Base-by-base conservation (phyloP, 768 basidiomycete species). In the Podaxis rugospora region DNA sequence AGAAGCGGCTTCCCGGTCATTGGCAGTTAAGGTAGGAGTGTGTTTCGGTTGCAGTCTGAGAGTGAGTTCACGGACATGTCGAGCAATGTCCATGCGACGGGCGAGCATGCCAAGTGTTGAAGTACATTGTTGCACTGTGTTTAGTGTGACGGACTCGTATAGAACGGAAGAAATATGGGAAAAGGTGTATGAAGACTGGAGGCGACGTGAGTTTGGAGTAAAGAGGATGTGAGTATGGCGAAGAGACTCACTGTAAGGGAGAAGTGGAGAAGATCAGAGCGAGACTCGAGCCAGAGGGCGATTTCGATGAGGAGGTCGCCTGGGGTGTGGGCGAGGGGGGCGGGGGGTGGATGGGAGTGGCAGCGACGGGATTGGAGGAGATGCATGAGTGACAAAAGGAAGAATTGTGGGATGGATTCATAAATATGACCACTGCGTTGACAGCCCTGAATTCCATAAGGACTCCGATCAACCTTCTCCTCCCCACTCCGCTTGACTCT, bases 301-400 rank as follows among this genome's bases (percentile, higher is more conserved):
- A 91, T 80, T 69, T 90, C 88, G 47, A 89, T 80, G 46, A 90
- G 76, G 49, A 91, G 69, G 70, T 92, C 90, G 35, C 77, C 78
- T 0, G 89, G 89, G 6, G 70, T 61, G 16, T 64, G 57, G 5
- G 49, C 56, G 5, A 73, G 39, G 62, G 66, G 55, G 16, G 64
- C 55, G 14, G 58, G 51, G 9, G 21, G 3, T 7, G 18, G 21
- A 6, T 3, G 2, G 21, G 46, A 23, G 13, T 5, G 35, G 7
- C 44, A 16, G 27, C 36, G 39, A 5, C 51, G 51, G 28, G 51
- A 18, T 18, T 53, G 59, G 23, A 59, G 50, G 50, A 59, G 59
- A 32, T 60, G 59, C 59, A 60, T 60, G 51, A 35, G 51, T 32
- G 28, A 44, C 28, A n/a, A n/a, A 37, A 32, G 40, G 51, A 37